Base-by-base conservation (phyloP, 805 yeast species). In the Metschnikowia reukaufii region DNA sequence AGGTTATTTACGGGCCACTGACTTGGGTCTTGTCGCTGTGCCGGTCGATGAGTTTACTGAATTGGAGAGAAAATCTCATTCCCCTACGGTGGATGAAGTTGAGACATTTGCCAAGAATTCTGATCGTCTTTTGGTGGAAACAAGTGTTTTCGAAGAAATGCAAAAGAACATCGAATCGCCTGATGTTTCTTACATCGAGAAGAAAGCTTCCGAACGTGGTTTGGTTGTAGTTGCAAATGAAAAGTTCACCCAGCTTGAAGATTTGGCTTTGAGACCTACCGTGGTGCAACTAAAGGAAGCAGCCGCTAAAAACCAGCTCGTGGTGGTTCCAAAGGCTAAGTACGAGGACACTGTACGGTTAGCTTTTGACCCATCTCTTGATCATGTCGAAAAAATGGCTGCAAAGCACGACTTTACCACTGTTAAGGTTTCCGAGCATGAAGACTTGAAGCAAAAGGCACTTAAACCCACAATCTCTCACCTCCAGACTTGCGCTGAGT, bases 91-190 rank as follows among this genome's bases (percentile, higher is more conserved):
- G 7, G 43, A 31, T 1, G 47, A 42, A 13, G 19, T 52, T 8
- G 31, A 39, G 20, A 13, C 13, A 3, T 43, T 39, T 12, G 47
- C 48, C 17, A 39, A 32, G 13, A 25, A 21, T n/a, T 4, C 32
- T 16, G 48, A 38, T 6, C 36, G 31, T 15, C 18, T 17, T 3
- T 27, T 50, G 29, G 21, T 49, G 19, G 33, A 19, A 18, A 4
- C n/a, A 2, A 27, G 36, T 13, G 32, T 35, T 5, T 27, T 62
- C 19, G 67, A 67, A 4, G 31, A 32, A 13, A 16, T 45, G 44
- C 30, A 25, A 7, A 15, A 43, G 55, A n/a, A 12, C 17, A 20
- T 45, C 29, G 44, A 40, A 6, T 21, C 41, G 6, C 48, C 48
- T 5, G 20, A 5, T 5, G 19, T 10, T 9, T 10, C 42, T 15